Base-by-base conservation (phyloP, 176 grass and related monocot species). In the Zea luxurians region DNA sequence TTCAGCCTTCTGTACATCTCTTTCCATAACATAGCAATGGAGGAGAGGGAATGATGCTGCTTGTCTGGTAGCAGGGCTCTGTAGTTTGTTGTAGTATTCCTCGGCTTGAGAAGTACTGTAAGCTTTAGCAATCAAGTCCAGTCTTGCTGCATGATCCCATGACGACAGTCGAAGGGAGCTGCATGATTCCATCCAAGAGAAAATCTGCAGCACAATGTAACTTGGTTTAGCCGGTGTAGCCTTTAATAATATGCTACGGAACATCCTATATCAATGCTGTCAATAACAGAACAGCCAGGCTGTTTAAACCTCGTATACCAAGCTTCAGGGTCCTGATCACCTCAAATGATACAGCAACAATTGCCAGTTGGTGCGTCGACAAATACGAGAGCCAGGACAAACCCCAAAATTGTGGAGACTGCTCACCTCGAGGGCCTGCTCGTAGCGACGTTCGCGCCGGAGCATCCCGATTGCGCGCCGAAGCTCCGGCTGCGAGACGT, bases 41-140 rank as follows among this genome's bases (percentile, higher is more conserved):
- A 92, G 87, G 13, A 97, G 90, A 52, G 87, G 15, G 48, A 97
- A 92, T 9, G 93, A 92, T 73, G 93, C 93, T 58, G 73, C 87
- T 70, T 83, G 88, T 67, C 78, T 97, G 18, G 83, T 81, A 76
- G 76, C 64, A 78, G 68, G 21, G 43, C 10, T 76, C 18, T 45
- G 20, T 37, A 97, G 80, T 88, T 86, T 82, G 7, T 63, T 64
- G 45, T 90, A 97, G 68, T 97, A 97, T 34, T 85, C 61, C 85
- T 92, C 93, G 36, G 93, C 89, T 83, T 86, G 62, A 67, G 70
- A 45, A 54, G 61, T 77, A 75, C 84, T 71, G 0, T 84, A 75
- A 48, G 83, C 74, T 90, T 86, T 92, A 2, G 42, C 89, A 81
- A 90, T 92, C 74, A 96, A 71, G 1, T 86, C 87, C 21, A 96